Percentiles rank a stretch among this genome's conserved stretches.
Evolutionary conservation across 2,329 filamentous ascomycete genomes (phyloP).

Genomic region (Orbilia brochopaga): DNA sequence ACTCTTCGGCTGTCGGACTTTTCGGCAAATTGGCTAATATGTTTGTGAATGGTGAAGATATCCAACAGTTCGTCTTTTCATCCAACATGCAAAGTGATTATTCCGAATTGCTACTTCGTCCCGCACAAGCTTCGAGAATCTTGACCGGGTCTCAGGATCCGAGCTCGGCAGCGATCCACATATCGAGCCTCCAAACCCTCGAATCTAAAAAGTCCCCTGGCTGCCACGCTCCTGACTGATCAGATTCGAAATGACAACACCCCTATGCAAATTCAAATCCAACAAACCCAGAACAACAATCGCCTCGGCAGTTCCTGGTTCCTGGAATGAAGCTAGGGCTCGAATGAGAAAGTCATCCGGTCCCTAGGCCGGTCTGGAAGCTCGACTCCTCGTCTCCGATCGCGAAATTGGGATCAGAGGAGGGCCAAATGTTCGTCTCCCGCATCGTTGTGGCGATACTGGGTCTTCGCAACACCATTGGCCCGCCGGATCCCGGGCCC

Average conservation of each 20-base stretch:
- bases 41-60: too few species aligned
- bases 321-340: slow-evolving; percentile 42
- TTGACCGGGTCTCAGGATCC: slow-evolving; percentile 1
- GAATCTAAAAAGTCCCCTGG: slow-evolving; percentile 8
- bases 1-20: too few species aligned
- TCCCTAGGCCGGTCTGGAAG: slow-evolving; percentile 22
- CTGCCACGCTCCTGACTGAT: slow-evolving; percentile 14
- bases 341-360: slow-evolving; percentile 38
- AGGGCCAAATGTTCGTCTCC: slow-evolving; percentile 28
- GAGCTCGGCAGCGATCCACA: slow-evolving; percentile 3
- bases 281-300: slow-evolving; percentile 15
- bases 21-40: too few species aligned
- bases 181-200: background rate
- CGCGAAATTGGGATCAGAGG: slow-evolving; percentile 35
- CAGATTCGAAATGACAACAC: slow-evolving; percentile 34
- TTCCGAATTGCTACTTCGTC: too few species aligned
- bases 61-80: too few species aligned
- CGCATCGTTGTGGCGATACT: slow-evolving; percentile 28
- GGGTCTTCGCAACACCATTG: slow-evolving; percentile 21
- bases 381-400: slow-evolving; percentile 36
- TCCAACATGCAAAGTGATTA: too few species aligned
- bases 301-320: slow-evolving; percentile 9
- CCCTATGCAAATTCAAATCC: slow-evolving; percentile 44
- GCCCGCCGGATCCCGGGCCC: slow-evolving; percentile 20
- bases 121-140: too few species aligned